These are phyloP conservation scores for Eucalyptus tenuipes DNA, from an alignment of 345 rosid species.

Conservation along the genomic window DNA sequence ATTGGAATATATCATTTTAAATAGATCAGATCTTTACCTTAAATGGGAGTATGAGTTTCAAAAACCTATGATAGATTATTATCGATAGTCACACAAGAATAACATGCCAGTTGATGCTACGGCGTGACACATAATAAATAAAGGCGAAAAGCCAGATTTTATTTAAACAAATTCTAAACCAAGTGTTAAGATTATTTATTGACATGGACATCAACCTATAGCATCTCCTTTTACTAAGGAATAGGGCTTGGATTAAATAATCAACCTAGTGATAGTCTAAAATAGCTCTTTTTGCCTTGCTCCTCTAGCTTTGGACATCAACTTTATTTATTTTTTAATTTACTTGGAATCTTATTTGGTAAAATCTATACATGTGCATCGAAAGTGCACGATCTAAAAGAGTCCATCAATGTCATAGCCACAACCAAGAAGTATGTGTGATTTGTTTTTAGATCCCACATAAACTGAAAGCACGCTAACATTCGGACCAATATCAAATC, in stretches of 20 bases:
- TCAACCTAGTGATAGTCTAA: neutral
- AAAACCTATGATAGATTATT: rapidly evolving
- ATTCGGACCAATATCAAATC: neutral
- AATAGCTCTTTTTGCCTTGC: neutral
- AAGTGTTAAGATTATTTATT: neutral
- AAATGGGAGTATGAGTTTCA: no score
- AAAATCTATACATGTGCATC: no score
- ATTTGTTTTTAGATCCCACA: neutral
- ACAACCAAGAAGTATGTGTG: neutral
- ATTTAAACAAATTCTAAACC: neutral
- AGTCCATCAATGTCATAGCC: neutral
- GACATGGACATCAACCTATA: neutral
- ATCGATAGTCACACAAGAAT: neutral
- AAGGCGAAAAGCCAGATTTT: neutral
- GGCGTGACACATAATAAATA: no score
- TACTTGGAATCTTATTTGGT: neutral
- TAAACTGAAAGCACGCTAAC: neutral
- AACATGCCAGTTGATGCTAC: neutral
- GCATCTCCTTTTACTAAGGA: neutral
- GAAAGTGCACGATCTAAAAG: neutral
- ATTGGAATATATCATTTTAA: no score
- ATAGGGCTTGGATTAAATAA: neutral
- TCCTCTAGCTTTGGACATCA: neutral
- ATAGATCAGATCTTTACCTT: no score
- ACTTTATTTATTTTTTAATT: neutral